A percentile compares a stretch with the other conserved stretches of the same genome.
phyloP scores from a whole-genome alignment of 164 flowering plant species.

The Magnolia changhungtana region DNA sequence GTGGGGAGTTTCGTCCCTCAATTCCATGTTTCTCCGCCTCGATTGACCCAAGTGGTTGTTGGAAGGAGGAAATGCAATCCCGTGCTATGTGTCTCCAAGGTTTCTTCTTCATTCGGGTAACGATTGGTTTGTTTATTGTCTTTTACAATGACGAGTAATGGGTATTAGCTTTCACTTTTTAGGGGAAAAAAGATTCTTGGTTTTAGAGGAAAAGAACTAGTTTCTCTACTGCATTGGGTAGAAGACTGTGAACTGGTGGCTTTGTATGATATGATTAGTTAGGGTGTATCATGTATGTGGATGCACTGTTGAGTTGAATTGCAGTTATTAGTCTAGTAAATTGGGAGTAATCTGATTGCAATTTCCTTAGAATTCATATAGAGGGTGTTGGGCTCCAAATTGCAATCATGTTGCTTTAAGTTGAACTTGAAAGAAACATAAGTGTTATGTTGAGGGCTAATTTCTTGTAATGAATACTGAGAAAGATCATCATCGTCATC shows the following conservation, averaged over 20 bases:
- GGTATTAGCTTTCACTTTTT: background rate
- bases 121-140: background rate
- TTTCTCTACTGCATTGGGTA: background rate
- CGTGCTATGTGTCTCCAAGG: slow-evolving; percentile 12
- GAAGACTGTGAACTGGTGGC: background rate
- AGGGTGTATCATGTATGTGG: background rate
- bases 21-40: slow-evolving; percentile 9
- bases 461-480: too few species aligned
- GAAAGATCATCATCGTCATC: too few species aligned
- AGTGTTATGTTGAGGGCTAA: too few species aligned
- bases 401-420: too few species aligned
- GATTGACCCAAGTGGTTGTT: slow-evolving; percentile 1
- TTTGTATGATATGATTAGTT: background rate
- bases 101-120: slow-evolving; percentile 23
- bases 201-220: background rate
- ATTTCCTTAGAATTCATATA: too few species aligned
- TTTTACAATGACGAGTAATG: background rate
- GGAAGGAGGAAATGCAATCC: slow-evolving; percentile 4
- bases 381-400: too few species aligned
- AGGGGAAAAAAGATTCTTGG: too few species aligned
- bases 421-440: too few species aligned
- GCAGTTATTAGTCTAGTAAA: too few species aligned
- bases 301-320: too few species aligned
- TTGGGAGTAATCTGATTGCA: too few species aligned
- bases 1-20: slow-evolving; percentile 18